A percentile compares a stretch with the other conserved stretches of the same genome.
These are phyloP conservation scores for Anacardium occidentale DNA, from an alignment of 345 rosid genomes.

Conservation along the genomic window DNA sequence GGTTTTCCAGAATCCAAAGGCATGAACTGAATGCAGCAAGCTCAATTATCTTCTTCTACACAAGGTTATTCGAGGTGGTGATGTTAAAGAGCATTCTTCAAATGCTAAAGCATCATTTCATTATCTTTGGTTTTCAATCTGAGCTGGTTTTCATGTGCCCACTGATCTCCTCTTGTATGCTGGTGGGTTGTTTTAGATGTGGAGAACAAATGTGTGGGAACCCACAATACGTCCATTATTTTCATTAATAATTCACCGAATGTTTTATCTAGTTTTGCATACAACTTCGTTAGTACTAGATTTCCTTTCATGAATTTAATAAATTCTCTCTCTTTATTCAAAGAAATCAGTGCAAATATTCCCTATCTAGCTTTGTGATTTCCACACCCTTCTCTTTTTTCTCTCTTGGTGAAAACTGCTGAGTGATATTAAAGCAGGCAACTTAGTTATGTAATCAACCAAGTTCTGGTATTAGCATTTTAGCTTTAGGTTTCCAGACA, in stretches of 20 bases:
- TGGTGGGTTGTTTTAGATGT: conserved; percentile 19
- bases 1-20: neutral
- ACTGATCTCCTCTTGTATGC: conserved; percentile 3
- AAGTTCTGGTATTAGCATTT: neutral
- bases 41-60: neutral
- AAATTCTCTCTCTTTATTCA: neutral
- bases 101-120: conserved; percentile 9
- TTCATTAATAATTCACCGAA: conserved; percentile 25
- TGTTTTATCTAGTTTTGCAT: conserved; percentile 4
- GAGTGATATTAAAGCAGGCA: neutral
- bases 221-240: conserved; percentile 26
- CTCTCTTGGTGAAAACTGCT: neutral
- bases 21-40: neutral
- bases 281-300: conserved; percentile 21
- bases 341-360: conserved; percentile 18
- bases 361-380: neutral
- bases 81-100: neutral
- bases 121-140: conserved; percentile 5
- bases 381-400: neutral
- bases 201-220: conserved; percentile 25
- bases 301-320: neutral
- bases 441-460: neutral
- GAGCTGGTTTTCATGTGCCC: conserved; percentile 33
- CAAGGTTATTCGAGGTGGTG: neutral
- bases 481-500: neutral